phyloP scores from a whole-genome alignment of 805 yeast genomes.

The Zygosaccharomyces lentus region DNA sequence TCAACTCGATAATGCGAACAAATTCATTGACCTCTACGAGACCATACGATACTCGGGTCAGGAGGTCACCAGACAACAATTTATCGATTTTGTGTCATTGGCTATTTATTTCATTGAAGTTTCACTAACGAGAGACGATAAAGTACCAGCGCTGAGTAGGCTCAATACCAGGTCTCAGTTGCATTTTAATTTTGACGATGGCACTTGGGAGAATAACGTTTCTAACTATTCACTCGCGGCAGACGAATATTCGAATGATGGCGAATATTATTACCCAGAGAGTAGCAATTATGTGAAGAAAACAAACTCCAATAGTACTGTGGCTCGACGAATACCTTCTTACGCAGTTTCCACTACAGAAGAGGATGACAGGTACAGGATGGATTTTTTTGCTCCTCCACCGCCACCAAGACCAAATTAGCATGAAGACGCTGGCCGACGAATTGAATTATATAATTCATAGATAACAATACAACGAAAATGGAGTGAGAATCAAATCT shows the following conservation, averaged over 20 bases:
- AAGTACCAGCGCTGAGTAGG: constrained; percentile 5
- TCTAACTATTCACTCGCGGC: constrained; percentile 9
- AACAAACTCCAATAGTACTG: constrained; percentile 22
- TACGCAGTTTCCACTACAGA: constrained; percentile 3
- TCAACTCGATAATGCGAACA: constrained; percentile 21
- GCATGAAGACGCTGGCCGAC: neutral
- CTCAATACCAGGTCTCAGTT: constrained; percentile 11
- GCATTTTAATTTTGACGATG: constrained; percentile 13
- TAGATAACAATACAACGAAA: constrained; percentile 1
- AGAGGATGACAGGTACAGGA: neutral
- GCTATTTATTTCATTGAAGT: constrained; percentile 36
- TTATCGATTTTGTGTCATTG: constrained; percentile 53
- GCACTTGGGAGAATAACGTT: constrained; percentile 12
- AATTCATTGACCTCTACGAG: constrained; percentile 58
- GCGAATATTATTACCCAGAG: constrained; percentile 15
- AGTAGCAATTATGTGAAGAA: constrained; percentile 13
- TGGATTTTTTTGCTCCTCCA: neutral
- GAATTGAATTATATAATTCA: neutral
- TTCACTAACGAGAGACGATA: constrained; percentile 17
- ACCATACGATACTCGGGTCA: constrained; percentile 60
- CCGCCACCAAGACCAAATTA: neutral
- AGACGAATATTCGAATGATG: constrained; percentile 9
- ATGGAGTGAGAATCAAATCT: constrained; percentile 12
- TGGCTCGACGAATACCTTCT: constrained; percentile 13
- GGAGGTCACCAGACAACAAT: constrained; percentile 53